A percentile compares a stretch with the other conserved stretches of the same genome.
These are phyloP conservation scores for Solidago caesia DNA, from an alignment of 129 eudicot species.

Conservation along the genomic window DNA sequence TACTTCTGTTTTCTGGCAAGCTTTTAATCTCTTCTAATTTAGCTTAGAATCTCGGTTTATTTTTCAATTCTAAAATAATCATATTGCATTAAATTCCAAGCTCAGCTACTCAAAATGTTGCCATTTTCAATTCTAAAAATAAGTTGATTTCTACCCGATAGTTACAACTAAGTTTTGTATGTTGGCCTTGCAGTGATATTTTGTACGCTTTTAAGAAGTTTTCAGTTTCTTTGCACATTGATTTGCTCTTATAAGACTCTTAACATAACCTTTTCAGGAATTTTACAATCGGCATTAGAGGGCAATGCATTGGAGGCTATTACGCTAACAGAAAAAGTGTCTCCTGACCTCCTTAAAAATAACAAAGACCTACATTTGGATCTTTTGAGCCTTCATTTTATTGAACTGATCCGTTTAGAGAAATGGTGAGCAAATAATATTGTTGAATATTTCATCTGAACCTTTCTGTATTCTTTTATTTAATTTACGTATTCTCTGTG, in stretches of 20 bases:
- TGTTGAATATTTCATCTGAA: neutral
- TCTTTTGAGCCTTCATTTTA: conserved; percentile 90
- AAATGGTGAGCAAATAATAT: conserved; percentile 51
- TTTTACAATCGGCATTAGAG: conserved; percentile 57
- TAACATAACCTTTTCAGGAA: conserved; percentile 51
- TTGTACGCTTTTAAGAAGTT: too few relatives aligned
- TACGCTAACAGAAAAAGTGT: conserved; percentile 62
- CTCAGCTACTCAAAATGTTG: too few relatives aligned
- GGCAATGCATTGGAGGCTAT: conserved; percentile 83
- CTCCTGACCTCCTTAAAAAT: conserved; percentile 64
- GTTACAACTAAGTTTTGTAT: neutral
- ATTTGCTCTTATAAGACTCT: conserved; percentile 8
- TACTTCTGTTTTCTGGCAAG: neutral
- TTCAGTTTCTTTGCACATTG: neutral
- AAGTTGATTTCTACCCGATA: neutral
- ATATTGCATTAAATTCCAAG: too few relatives aligned
- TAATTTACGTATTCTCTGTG: conserved; percentile 30
- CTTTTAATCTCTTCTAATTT: too few relatives aligned
- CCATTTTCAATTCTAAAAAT: too few relatives aligned
- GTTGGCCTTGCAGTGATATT: too few relatives aligned
- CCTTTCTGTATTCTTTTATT: conserved; percentile 15
- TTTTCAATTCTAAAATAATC: too few relatives aligned
- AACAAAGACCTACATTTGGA: conserved; percentile 78
- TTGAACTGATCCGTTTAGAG: conserved; percentile 69
- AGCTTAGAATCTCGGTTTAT: too few relatives aligned